A percentile compares a stretch with the other conserved stretches of the same genome.
Conservation (phyloP, 1,284 basidiomycete species). For the Pseudozyma sp. region DNA sequence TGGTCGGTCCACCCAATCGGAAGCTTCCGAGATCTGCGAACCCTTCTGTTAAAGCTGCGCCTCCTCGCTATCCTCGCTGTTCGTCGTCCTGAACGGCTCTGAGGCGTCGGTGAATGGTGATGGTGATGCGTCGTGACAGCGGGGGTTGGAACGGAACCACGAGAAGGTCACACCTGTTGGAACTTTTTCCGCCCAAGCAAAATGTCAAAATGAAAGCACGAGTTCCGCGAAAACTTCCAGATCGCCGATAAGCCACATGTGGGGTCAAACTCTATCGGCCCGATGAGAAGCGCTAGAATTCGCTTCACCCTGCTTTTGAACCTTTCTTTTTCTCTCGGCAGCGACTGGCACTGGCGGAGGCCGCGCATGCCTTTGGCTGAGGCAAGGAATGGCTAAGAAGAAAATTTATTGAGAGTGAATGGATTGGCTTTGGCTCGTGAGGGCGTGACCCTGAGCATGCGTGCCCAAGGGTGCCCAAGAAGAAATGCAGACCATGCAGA, state of each 20-base stretch:
- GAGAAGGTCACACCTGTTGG: constrained; percentile 7
- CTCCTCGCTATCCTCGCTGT: no score
- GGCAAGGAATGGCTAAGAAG: not conserved
- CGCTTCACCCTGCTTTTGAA: not conserved
- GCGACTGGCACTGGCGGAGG: not conserved
- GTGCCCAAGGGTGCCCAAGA: not conserved
- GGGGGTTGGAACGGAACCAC: constrained; percentile 6
- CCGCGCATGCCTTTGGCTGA: constrained; percentile 24
- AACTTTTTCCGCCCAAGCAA: not conserved
- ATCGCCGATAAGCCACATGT: constrained; percentile 13
- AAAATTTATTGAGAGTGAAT: constrained; percentile 43
- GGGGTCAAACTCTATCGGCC: no score
- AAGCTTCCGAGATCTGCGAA: not conserved
- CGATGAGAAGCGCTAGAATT: not conserved
- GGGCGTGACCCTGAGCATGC: constrained; percentile 1
- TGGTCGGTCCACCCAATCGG: not conserved
- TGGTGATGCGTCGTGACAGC: no score
- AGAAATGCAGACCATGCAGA: constrained; percentile 2
- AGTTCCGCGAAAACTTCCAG: constrained; percentile 10
- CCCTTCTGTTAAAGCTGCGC: constrained; percentile 2
- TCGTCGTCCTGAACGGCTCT: no score
- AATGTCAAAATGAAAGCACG: not conserved
- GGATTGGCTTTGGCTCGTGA: not conserved
- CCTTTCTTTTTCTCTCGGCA: constrained; percentile 21
- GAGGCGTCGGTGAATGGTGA: no score